phyloP scores from a whole-genome alignment of 2,329 filamentous ascomycete genomes.

The Microsporum audouinii region DNA sequence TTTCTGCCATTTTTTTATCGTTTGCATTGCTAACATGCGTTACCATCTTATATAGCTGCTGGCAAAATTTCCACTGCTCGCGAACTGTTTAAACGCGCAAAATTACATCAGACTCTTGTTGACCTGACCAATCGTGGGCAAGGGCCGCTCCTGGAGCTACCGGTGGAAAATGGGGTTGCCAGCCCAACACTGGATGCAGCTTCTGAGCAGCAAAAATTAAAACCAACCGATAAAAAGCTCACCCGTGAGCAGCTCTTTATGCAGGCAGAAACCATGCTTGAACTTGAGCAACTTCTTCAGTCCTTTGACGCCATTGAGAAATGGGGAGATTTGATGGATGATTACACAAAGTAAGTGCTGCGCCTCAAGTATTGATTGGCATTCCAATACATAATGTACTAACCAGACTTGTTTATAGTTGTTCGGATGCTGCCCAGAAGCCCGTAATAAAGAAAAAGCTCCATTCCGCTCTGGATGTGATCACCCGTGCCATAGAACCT shows the following conservation, averaged over 20 bases:
- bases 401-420: slow-evolving; percentile 6
- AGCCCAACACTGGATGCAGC: neutral
- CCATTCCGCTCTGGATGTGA: slow-evolving; percentile 42
- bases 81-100: slow-evolving; percentile 41
- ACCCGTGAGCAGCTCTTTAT: slow-evolving; percentile 17
- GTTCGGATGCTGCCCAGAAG: slow-evolving; percentile 21
- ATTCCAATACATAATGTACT: neutral
- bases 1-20: slow-evolving; percentile 15
- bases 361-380: neutral
- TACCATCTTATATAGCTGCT: slow-evolving; percentile 17
- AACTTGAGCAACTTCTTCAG: slow-evolving; percentile 56
- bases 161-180: slow-evolving; percentile 18
- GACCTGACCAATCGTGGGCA: slow-evolving; percentile 24
- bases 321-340: slow-evolving; percentile 46
- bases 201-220: slow-evolving; percentile 13
- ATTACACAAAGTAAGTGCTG: slow-evolving; percentile 30
- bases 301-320: slow-evolving; percentile 58
- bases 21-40: slow-evolving; percentile 12
- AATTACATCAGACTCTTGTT: slow-evolving; percentile 37
- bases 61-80: slow-evolving; percentile 44
- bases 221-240: slow-evolving; percentile 13
- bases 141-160: neutral
- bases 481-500: slow-evolving; percentile 48
- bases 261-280: slow-evolving; percentile 45
- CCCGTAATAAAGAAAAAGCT: slow-evolving; percentile 46